Conservation (phyloP, 1,284 basidiomycete species). For the Pseudomicrostroma phylloplanum region DNA sequence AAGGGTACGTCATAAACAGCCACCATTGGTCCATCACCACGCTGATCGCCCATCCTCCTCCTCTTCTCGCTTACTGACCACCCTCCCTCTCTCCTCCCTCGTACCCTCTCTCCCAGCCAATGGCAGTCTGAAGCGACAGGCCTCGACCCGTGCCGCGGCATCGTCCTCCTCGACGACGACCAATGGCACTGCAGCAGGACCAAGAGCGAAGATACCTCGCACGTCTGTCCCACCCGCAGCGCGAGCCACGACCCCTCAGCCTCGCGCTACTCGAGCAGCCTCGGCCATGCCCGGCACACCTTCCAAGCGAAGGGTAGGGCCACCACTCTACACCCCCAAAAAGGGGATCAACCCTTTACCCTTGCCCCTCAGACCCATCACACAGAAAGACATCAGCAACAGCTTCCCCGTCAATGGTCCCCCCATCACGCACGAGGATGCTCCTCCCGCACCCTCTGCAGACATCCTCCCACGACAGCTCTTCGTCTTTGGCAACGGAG, state of each 20-base stretch:
- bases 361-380: conserved; percentile 6
- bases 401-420: conserved; percentile 3
- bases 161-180: not conserved
- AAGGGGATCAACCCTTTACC: conserved; percentile 13
- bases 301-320: not conserved
- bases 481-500: conserved; percentile 49
- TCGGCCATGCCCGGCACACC: not conserved
- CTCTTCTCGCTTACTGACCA: no score
- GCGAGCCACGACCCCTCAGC: not conserved
- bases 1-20: no score
- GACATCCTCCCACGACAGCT: conserved; percentile 19
- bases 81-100: no score
- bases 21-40: no score
- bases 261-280: not conserved
- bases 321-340: conserved; percentile 5
- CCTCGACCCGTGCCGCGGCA: not conserved
- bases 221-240: not conserved
- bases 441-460: not conserved
- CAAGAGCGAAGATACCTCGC: not conserved
- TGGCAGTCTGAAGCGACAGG: not conserved
- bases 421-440: not conserved
- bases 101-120: no score
- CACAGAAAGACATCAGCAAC: conserved; percentile 4
- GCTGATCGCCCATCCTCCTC: no score
- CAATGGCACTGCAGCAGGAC: not conserved